A percentile compares a stretch with the other conserved stretches of the same genome.
These are phyloP conservation scores for Sungouiozyma intestinalis DNA, from an alignment of 805 yeast genomes.

Conservation along the genomic window DNA sequence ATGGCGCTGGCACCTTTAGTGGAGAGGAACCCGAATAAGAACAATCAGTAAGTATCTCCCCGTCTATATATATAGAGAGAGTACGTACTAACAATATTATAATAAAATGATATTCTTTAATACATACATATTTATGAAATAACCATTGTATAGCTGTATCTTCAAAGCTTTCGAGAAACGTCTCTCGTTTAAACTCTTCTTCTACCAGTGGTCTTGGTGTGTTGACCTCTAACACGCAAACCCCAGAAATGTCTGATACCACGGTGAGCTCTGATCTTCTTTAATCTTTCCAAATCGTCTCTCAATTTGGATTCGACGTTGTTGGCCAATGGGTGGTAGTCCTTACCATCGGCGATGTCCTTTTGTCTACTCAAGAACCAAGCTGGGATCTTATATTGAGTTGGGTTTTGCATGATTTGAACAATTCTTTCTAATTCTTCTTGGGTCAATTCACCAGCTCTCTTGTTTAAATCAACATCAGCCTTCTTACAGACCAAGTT, in stretches of 20 bases:
- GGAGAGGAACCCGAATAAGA: not conserved
- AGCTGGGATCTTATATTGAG: constrained; percentile 97
- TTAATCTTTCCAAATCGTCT: constrained; percentile 99
- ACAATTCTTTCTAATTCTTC: constrained; percentile 99
- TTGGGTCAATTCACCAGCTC: constrained; percentile 99
- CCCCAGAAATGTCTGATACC: constrained; percentile 99
- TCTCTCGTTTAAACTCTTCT: constrained; percentile 39
- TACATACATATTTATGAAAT: not conserved
- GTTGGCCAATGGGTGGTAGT: constrained; percentile 98
- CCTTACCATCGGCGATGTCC: constrained; percentile 97
- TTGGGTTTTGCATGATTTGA: constrained; percentile 99
- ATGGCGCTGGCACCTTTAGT: not conserved
- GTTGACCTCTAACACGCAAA: constrained; percentile 99
- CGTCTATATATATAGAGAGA: too few species aligned
- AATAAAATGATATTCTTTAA: not conserved
- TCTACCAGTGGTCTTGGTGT: constrained; percentile 99
- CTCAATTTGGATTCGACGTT: constrained; percentile 98
- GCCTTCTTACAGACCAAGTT: constrained; percentile 99
- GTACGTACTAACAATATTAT: too few species aligned
- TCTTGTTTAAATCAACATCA: constrained; percentile 94
- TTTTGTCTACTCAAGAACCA: constrained; percentile 99
- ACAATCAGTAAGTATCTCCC: too few species aligned
- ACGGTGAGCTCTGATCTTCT: constrained; percentile 99
- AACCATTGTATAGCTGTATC: constrained; percentile 1
- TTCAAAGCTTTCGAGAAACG: constrained; percentile 1